Percentiles rank a stretch among this genome's conserved stretches.
Evolutionary conservation across 2,329 filamentous ascomycete genomes (phyloP).

Genomic region (Septoria linicola): DNA sequence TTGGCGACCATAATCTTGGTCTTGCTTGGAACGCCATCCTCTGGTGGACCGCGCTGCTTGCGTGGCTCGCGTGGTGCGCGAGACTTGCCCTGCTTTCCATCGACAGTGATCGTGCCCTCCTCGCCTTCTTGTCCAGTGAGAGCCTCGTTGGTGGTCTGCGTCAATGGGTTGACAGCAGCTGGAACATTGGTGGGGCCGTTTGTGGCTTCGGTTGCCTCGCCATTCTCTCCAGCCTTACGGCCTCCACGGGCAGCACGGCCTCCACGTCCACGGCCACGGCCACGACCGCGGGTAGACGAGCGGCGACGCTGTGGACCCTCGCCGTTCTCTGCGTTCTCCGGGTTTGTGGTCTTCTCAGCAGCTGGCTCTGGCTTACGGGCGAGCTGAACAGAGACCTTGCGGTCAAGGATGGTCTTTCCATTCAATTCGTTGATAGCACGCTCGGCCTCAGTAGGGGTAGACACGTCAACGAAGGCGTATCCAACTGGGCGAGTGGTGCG

Average conservation of each 20-base stretch:
- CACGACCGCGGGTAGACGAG: conserved; percentile 55
- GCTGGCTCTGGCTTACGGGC: conserved; percentile 93
- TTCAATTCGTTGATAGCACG: conserved; percentile 94
- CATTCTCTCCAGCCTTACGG: conserved; percentile 58
- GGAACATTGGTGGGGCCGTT: conserved; percentile 53
- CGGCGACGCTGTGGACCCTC: conserved; percentile 62
- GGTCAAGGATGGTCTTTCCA: conserved; percentile 95
- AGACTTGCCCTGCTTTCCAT: conserved; percentile 46
- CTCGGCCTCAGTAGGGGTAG: conserved; percentile 89
- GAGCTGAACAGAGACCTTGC: conserved; percentile 98
- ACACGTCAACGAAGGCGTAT: conserved; percentile 98
- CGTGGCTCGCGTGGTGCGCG: conserved; percentile 55
- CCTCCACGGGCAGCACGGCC: conserved; percentile 63
- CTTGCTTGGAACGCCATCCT: conserved; percentile 97
- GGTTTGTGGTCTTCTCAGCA: conserved; percentile 69
- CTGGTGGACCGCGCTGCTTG: conserved; percentile 89
- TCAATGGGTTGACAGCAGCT: conserved; percentile 51
- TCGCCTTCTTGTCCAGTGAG: conserved; percentile 55
- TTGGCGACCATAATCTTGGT: conserved; percentile 99
- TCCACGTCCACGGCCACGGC: conserved; percentile 61
- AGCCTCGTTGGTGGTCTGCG: conserved; percentile 54
- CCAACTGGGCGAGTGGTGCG: conserved; percentile 97
- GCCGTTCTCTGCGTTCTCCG: conserved; percentile 72
- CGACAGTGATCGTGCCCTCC: conserved; percentile 44
- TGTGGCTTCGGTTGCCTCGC: conserved; percentile 36